These are phyloP conservation scores for thale cress (Arabidopsis thaliana) DNA, from an alignment of 345 rosid species.

Conservation along the genomic window DNA sequence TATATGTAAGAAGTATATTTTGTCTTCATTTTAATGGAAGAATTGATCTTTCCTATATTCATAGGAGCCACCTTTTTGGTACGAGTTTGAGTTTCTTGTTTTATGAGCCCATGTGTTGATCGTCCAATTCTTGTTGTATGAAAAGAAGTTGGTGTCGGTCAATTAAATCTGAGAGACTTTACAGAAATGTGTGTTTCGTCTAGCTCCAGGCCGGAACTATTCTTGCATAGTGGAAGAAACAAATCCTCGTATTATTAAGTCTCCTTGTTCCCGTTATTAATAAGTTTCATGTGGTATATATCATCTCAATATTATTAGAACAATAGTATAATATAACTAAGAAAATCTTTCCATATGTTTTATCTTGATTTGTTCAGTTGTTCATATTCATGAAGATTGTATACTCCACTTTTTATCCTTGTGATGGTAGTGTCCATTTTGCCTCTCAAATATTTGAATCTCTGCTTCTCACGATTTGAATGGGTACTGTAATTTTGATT, in stretches of 20 bases:
- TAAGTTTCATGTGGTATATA: constrained; percentile 6
- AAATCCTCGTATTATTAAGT: neutral
- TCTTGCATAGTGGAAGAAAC: neutral
- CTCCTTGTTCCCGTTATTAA: neutral
- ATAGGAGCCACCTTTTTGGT: neutral
- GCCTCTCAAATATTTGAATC: neutral
- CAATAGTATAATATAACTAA: neutral
- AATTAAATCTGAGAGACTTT: neutral
- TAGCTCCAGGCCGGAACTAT: neutral
- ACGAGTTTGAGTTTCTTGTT: neutral
- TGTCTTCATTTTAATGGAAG: neutral
- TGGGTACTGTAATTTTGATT: neutral
- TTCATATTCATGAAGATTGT: constrained; percentile 3
- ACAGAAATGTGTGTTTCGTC: neutral
- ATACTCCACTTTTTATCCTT: neutral
- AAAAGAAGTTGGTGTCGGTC: neutral
- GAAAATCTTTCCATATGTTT: neutral
- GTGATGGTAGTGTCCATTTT: neutral
- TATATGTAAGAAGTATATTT: neutral
- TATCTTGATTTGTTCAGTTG: neutral
- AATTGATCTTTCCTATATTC: neutral
- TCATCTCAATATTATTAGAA: constrained; percentile 1
- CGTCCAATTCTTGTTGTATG: neutral
- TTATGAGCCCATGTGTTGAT: neutral
- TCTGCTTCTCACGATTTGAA: constrained; percentile 1